Conservation (phyloP, 345 rosid genomes). For the Lepidium africanum region DNA sequence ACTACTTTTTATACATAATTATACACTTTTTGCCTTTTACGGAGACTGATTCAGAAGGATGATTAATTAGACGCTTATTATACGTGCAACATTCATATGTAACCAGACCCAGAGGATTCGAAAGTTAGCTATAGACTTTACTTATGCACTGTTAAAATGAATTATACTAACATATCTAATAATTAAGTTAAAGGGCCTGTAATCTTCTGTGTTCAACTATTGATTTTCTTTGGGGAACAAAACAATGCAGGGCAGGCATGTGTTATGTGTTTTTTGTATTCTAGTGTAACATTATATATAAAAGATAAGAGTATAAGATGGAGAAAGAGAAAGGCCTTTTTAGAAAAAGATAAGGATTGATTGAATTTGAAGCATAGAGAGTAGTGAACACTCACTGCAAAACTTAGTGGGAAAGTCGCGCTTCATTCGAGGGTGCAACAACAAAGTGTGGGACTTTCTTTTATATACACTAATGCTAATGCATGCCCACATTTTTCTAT, state of each 20-base stretch:
- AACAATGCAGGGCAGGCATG: slow-evolving; percentile 21
- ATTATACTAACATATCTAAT: too few relatives aligned
- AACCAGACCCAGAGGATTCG: too few relatives aligned
- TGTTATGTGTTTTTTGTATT: slow-evolving; percentile 1
- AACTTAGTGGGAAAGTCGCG: slow-evolving; percentile 23
- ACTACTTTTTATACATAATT: too few relatives aligned
- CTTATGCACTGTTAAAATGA: too few relatives aligned
- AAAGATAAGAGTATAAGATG: background rate
- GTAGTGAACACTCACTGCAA: slow-evolving; percentile 24
- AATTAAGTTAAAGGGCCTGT: too few relatives aligned
- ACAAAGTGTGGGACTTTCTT: slow-evolving; percentile 24
- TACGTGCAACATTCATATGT: too few relatives aligned
- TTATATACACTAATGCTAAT: slow-evolving; percentile 7
- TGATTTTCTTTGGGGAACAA: background rate
- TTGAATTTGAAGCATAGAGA: slow-evolving; percentile 23
- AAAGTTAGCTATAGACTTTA: too few relatives aligned
- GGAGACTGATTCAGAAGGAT: too few relatives aligned
- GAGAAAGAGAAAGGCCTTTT: slow-evolving; percentile 25
- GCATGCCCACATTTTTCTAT: slow-evolving; percentile 3
- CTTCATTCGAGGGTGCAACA: slow-evolving; percentile 27
- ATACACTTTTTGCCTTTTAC: too few relatives aligned
- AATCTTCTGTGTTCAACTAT: too few relatives aligned
- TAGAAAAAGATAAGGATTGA: slow-evolving; percentile 18
- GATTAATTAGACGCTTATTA: too few relatives aligned
- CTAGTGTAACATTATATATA: too few relatives aligned